Percentiles rank a stretch among this genome's conserved stretches.
Evolutionary conservation across 1,139 yeast genomes (phyloP).

Genomic region (Yamadazyma triangularis): DNA sequence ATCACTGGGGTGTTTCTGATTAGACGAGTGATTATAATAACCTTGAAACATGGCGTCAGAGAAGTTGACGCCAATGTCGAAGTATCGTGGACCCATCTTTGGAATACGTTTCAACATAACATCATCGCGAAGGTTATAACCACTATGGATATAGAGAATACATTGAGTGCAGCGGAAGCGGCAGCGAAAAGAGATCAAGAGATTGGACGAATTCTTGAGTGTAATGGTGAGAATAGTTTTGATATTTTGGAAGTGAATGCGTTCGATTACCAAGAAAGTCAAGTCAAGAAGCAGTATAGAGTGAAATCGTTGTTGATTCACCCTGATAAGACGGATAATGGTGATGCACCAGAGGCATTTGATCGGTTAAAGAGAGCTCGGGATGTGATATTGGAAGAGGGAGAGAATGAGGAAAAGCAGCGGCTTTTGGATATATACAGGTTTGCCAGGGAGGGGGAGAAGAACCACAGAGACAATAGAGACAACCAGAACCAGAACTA

Average conservation of each 20-base stretch:
- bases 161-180: conserved; percentile 31
- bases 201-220: conserved; percentile 47
- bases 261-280: conserved; percentile 19
- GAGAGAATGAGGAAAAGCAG: conserved; percentile 32
- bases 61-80: conserved; percentile 70
- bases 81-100: conserved; percentile 41
- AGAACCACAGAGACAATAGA: no score
- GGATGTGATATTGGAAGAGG: conserved; percentile 17
- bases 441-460: conserved; percentile 21
- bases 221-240: conserved; percentile 51
- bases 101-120: conserved; percentile 1
- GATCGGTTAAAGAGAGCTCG: conserved; percentile 45
- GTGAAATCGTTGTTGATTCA: conserved; percentile 61
- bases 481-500: no score
- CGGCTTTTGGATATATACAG: conserved; percentile 31
- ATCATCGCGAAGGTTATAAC: not conserved
- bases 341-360: conserved; percentile 59
- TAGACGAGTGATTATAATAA: conserved; percentile 58
- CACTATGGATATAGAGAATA: conserved; percentile 23
- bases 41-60: conserved; percentile 91
- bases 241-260: conserved; percentile 54
- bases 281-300: conserved; percentile 46
- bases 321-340: conserved; percentile 60
- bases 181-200: conserved; percentile 47
- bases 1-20: conserved; percentile 61